phyloP scores from a whole-genome alignment of 257 asterid species.

The Solanum bukasovii region DNA sequence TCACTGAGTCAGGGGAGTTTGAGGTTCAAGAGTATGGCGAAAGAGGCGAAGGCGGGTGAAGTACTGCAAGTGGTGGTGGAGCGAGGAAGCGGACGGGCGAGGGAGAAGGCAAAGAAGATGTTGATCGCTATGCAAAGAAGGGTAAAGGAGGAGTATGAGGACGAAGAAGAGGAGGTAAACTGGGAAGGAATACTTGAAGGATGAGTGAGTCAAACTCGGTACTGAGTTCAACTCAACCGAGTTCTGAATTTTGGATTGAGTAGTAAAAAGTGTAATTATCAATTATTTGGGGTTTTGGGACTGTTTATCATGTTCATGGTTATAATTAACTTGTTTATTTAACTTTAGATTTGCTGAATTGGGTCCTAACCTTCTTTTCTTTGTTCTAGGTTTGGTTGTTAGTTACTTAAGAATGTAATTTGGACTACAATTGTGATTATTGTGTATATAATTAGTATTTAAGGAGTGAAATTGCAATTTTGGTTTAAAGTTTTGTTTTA shows the following conservation, averaged over 20 bases:
- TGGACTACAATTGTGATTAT: neutral
- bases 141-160: conserved; percentile 39
- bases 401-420: neutral
- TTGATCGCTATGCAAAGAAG: conserved; percentile 34
- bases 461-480: neutral
- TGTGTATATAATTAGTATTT: neutral
- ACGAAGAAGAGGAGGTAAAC: conserved; percentile 51
- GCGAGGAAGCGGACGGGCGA: conserved; percentile 50
- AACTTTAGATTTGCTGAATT: neutral
- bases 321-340: neutral
- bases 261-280: conserved; percentile 1
- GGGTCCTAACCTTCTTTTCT: neutral
- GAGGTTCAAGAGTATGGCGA: conserved; percentile 70
- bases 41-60: conserved; percentile 46
- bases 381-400: neutral
- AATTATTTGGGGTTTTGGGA: neutral
- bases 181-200: conserved; percentile 73
- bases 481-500: neutral
- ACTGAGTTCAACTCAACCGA: conserved; percentile 39
- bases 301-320: conserved; percentile 1
- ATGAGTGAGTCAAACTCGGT: conserved; percentile 46
- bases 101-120: conserved; percentile 60
- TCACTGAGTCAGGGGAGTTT: conserved; percentile 63
- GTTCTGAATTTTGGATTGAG: conserved; percentile 5
- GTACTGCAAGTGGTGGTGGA: conserved; percentile 47